These are phyloP conservation scores for Chamaecrista fasciculata DNA, from an alignment of 306 rosid species.

Conservation along the genomic window DNA sequence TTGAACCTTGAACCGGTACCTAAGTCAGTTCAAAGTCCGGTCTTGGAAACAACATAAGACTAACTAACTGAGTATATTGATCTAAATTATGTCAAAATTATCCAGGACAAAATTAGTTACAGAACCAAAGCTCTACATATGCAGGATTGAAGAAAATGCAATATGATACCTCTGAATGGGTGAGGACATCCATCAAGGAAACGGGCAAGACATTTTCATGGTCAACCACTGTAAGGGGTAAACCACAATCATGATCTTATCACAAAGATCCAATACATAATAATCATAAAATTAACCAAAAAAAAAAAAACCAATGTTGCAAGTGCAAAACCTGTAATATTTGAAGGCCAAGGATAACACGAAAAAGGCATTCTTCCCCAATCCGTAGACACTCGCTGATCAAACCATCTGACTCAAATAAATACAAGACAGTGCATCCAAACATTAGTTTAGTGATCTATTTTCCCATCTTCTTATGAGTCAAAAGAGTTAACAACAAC, in stretches of 20 bases:
- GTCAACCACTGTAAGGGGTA: slow-evolving; percentile 41
- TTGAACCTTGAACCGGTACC: too few species aligned
- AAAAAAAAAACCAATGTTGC: background rate
- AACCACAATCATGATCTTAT: background rate
- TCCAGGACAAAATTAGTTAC: background rate
- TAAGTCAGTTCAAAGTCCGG: too few species aligned
- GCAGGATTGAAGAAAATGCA: slow-evolving; percentile 2
- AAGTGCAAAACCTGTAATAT: slow-evolving; percentile 51
- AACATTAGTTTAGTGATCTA: background rate
- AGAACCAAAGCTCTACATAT: background rate
- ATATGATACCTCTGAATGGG: slow-evolving; percentile 48
- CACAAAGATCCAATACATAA: slow-evolving; percentile 14
- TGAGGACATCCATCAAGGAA: slow-evolving; percentile 62
- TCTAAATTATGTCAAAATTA: background rate
- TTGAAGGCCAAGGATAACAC: slow-evolving; percentile 40
- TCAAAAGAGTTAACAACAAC: slow-evolving; percentile 38
- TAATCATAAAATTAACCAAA: background rate
- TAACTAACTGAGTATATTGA: background rate
- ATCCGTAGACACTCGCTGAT: slow-evolving; percentile 35
- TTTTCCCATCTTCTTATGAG: slow-evolving; percentile 2
- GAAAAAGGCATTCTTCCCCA: slow-evolving; percentile 37
- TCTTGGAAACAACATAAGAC: background rate
- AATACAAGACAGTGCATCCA: background rate
- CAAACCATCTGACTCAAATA: slow-evolving; percentile 41
- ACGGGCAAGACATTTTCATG: slow-evolving; percentile 18